Evolutionary conservation across 1,284 basidiomycete species (phyloP), one percentile per base, ranked within the genome.

Genomic region (Austropuccinia psidii): DNA sequence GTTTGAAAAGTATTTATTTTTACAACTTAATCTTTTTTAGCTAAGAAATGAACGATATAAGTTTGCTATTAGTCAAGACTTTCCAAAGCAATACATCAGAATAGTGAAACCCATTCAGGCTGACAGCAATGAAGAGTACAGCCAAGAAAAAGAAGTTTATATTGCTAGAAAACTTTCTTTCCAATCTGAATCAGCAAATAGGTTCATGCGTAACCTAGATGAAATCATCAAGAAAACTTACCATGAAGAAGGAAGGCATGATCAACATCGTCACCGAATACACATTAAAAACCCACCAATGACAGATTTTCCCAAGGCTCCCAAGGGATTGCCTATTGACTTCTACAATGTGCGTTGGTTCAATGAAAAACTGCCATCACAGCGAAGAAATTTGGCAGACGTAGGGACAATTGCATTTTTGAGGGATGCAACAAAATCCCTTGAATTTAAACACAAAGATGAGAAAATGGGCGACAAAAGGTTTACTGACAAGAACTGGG

Each of bases 401-500:
- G 27, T 4, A 4, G 15, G 17, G 6, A 2, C 2, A 55, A 29
- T 55, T 55, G 27, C 27, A 29, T 55, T 55, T 6, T 24, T 55
- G 4, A n/a, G 15, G 31, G 52, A 55, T 24, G 21, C 52, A 21
- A 21, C n/a, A 21, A n/a, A 21, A 4, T 55, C 52, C 2, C 27
- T 55, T n/a, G n/a, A n/a, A n/a, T n/a, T 57, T 37, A 6, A 2
- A 1, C 66, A 37, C n/a, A 55, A 55, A 43, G 11, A n/a, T 43
- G 24, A 68, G 37, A 61, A 31, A 15, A 54, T 60, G 19, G 55
- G 55, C 1, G 68, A 70, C 17, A 39, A 70, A 49, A 70, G 61
- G 19, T 33, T 70, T 2, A 29, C 17, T 6, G 31, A 61, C 19
- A 49, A 49, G 24, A 17, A 49, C 11, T 49, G 45, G 45, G 45